These are phyloP conservation scores for Botrytis aclada DNA, from an alignment of 2,329 filamentous ascomycete genomes.

Conservation along the genomic window DNA sequence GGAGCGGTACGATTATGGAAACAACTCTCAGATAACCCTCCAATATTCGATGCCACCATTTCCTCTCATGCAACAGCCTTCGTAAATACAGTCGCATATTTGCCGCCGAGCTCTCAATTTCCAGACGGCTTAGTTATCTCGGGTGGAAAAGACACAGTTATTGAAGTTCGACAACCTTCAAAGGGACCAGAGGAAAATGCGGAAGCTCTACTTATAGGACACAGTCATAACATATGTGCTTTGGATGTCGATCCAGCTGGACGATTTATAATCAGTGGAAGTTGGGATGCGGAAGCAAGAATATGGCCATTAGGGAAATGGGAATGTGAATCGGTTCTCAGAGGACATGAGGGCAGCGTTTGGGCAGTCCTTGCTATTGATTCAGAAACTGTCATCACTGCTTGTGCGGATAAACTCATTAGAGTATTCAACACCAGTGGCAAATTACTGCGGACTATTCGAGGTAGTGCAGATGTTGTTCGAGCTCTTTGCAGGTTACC, in stretches of 20 bases:
- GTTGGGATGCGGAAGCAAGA: conserved; percentile 87
- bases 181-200: conserved; percentile 70
- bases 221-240: conserved; percentile 83
- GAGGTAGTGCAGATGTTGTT: conserved; percentile 77
- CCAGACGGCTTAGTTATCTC: conserved; percentile 81
- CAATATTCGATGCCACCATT: conserved; percentile 73
- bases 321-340: conserved; percentile 69
- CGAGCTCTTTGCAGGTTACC: conserved; percentile 85
- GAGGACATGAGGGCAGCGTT: conserved; percentile 77
- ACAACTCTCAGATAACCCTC: conserved; percentile 61
- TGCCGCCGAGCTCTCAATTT: conserved; percentile 62
- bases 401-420: conserved; percentile 85
- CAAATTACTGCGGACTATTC: conserved; percentile 60
- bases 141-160: conserved; percentile 86
- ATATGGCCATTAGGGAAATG: conserved; percentile 85
- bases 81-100: conserved; percentile 79
- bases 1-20: conserved; percentile 87
- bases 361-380: conserved; percentile 91
- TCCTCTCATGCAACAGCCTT: conserved; percentile 78
- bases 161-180: conserved; percentile 77
- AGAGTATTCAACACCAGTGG: conserved; percentile 71
- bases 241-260: conserved; percentile 74
- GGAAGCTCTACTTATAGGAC: conserved; percentile 81
- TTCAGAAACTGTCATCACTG: conserved; percentile 78
- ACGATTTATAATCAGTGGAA: conserved; percentile 78